A percentile compares a stretch with the other conserved stretches of the same genome.
Evolutionary conservation across 192 early-diverging fungal genomes (phyloP).

Genomic region (Umbelopsis sp.): DNA sequence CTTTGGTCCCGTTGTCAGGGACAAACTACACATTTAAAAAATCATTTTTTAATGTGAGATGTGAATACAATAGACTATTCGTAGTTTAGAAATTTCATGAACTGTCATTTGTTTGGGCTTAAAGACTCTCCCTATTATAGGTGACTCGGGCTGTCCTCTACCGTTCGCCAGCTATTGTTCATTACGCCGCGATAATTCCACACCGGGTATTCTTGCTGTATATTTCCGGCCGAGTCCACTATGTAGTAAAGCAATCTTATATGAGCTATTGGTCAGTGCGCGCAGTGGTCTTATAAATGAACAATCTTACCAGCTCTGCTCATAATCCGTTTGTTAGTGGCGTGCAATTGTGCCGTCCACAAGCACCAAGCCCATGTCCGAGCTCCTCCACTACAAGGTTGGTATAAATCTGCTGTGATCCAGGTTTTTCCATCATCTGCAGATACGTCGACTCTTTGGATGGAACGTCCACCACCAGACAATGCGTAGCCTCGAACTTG

Average conservation of each 20-base stretch:
- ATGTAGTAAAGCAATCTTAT: neutral
- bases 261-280: neutral
- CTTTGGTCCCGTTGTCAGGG: too few species aligned
- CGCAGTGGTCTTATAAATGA: neutral
- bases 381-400: slow-evolving; percentile 42
- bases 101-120: neutral
- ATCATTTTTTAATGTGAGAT: neutral
- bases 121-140: neutral
- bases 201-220: slow-evolving; percentile 76
- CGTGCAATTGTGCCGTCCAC: slow-evolving; percentile 69
- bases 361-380: slow-evolving; percentile 85
- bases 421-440: slow-evolving; percentile 86
- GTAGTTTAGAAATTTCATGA: too few species aligned
- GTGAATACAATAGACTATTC: too few species aligned
- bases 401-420: slow-evolving; percentile 69
- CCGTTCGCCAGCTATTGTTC: slow-evolving; percentile 68
- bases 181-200: slow-evolving; percentile 85
- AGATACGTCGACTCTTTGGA: slow-evolving; percentile 82
- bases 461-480: slow-evolving; percentile 77
- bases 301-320: slow-evolving; percentile 72
- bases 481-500: slow-evolving; percentile 78
- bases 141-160: slow-evolving; percentile 13
- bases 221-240: slow-evolving; percentile 83
- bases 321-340: slow-evolving; percentile 60
- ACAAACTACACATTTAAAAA: too few species aligned